Evolutionary conservation across 257 asterid genomes (phyloP).

Genomic region (Dorcoceras hygrometricum): DNA sequence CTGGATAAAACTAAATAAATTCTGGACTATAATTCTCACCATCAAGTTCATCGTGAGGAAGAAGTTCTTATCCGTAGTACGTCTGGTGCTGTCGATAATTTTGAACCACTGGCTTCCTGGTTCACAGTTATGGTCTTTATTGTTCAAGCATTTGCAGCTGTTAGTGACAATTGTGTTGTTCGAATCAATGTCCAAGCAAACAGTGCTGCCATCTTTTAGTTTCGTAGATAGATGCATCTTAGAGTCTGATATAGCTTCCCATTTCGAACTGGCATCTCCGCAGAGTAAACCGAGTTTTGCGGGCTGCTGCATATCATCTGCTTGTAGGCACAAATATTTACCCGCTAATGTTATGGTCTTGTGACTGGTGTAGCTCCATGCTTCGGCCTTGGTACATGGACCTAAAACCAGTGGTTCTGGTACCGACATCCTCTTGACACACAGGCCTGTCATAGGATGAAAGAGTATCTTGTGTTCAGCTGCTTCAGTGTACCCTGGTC

Average conservation of each 20-base stretch:
- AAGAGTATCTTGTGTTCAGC: constrained; percentile 57
- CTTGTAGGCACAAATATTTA: constrained; percentile 70
- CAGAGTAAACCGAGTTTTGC: constrained; percentile 70
- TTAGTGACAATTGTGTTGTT: constrained; percentile 58
- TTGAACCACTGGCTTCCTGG: constrained; percentile 98
- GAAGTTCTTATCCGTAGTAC: constrained; percentile 26
- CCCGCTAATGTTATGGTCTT: constrained; percentile 52
- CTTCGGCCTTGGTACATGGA: constrained; percentile 72
- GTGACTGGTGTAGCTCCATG: constrained; percentile 62
- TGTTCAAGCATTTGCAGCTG: constrained; percentile 67
- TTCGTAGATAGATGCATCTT: constrained; percentile 81
- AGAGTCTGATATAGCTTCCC: constrained; percentile 79
- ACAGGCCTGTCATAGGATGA: constrained; percentile 86
- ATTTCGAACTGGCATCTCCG: constrained; percentile 48
- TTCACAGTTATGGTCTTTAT: constrained; percentile 53
- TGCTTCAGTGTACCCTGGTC: constrained; percentile 58
- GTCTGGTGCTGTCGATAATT: constrained; percentile 69
- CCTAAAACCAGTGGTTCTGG: constrained; percentile 57
- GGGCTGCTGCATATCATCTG: constrained; percentile 52
- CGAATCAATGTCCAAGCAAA: constrained; percentile 74
- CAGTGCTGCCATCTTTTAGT: constrained; percentile 52
- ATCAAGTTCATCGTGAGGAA: constrained; percentile 30
- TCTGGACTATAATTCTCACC: constrained; percentile 33
- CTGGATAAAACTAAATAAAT: constrained; percentile 28
- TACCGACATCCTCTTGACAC: constrained; percentile 50